phyloP scores from a whole-genome alignment of 306 rosid species.

The Leucaena leucocephala region DNA sequence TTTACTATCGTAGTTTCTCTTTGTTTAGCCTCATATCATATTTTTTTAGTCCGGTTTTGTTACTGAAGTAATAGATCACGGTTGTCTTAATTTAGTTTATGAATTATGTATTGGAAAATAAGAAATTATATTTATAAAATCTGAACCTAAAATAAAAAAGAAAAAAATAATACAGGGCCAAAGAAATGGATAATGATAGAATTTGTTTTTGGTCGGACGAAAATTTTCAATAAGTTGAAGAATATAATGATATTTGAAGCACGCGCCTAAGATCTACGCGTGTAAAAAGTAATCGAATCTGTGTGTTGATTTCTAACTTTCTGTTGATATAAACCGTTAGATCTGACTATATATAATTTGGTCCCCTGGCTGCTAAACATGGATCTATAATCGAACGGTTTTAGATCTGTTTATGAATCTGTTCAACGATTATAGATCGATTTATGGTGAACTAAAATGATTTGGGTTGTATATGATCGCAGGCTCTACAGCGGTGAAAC shows the following conservation, averaged over 20 bases:
- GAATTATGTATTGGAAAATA: not conserved
- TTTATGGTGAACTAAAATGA: not conserved
- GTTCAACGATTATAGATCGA: not conserved
- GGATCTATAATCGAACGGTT: not conserved
- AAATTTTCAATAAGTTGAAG: not conserved
- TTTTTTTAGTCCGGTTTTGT: not conserved
- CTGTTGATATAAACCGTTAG: not conserved
- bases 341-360: not conserved
- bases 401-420: not conserved
- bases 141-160: not conserved
- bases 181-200: not conserved
- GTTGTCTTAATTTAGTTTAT: not conserved
- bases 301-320: not conserved
- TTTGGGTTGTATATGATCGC: constrained; percentile 14
- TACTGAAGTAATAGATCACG: not conserved
- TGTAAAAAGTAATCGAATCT: not conserved
- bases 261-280: not conserved
- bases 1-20: no score
- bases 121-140: no score
- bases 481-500: constrained; percentile 77
- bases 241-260: not conserved
- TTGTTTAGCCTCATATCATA: not conserved
- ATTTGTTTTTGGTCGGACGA: no score
- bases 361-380: not conserved
- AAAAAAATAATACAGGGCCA: not conserved